Evolutionary conservation across 805 yeast species (phyloP), one percentile per base, ranked within the genome.

Genomic region (Myxozyma vanderwaltii): DNA sequence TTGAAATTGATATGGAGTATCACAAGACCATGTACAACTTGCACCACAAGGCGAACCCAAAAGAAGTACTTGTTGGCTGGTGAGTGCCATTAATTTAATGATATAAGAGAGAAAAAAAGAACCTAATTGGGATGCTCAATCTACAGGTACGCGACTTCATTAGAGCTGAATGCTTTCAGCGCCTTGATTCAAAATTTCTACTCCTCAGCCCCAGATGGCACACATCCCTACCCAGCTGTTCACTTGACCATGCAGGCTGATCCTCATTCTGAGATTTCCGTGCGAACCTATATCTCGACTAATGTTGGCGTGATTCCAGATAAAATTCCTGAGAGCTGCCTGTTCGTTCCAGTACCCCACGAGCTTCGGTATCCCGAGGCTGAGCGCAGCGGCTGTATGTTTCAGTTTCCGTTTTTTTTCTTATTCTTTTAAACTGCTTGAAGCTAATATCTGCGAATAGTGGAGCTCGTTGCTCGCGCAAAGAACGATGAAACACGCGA

Each of bases 41-140:
- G 69, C 83, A 87, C 75, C 86, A 85, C 76, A 83, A 83, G 70
- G 84, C 92, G 35, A 86, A 86, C 74, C 92, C 94, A 58, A 87
- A 86, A 70, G 87, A 85, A 65, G 79, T 80, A 52, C 86, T 90
- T 56, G 79, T 90, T 49, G 96, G 96, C 56, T 90, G 96, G 96
- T 90, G 88, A 72, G 85, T 86, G 51, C 21, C 21, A 17, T 24
- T 43, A 77, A n/a, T 33, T 27, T 24, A 47, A n/a, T 45, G 21
- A 26, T 21, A 19, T 40, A 40, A 17, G 35, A 7, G 4, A 2
- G 17, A 48, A 13, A 19, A 19, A 29, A 3, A 7, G 17, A 50
- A 33, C 15, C 10, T 5, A 38, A 38, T 33, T 13, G 19, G 29
- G 23, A 59, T 21, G 23, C 10, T 21, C 33, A 12, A n/a, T 4